Percentiles rank a stretch among this genome's conserved stretches.
phyloP scores from a whole-genome alignment of 2,329 filamentous ascomycete genomes.

The Monascus ruber region DNA sequence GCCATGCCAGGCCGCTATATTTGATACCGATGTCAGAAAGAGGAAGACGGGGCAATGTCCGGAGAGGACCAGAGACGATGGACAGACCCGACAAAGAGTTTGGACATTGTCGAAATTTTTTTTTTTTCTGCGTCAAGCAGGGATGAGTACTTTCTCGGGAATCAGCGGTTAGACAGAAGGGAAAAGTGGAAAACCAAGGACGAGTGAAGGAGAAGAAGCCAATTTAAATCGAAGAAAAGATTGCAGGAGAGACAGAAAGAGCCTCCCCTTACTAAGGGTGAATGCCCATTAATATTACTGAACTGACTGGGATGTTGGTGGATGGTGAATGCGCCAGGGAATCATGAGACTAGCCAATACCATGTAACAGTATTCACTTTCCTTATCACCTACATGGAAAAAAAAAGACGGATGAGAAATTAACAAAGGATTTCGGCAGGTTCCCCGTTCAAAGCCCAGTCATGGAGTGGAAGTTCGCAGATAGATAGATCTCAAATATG shows the following conservation, averaged over 20 bases:
- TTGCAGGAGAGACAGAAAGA: neutral
- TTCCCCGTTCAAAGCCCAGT: too few relatives aligned
- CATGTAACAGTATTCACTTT: too few relatives aligned
- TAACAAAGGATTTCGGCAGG: too few relatives aligned
- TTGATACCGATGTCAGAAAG: conserved; percentile 9
- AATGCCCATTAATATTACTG: neutral
- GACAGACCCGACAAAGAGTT: conserved; percentile 85
- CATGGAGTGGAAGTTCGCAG: too few relatives aligned
- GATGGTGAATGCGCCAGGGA: too few relatives aligned
- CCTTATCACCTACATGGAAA: too few relatives aligned
- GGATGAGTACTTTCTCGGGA: neutral
- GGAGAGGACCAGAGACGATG: conserved; percentile 7
- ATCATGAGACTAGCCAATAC: too few relatives aligned
- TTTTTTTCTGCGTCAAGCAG: conserved; percentile 1
- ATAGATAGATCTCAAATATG: neutral
- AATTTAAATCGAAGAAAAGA: neutral
- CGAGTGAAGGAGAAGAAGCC: neutral
- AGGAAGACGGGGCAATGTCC: conserved; percentile 6
- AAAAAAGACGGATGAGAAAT: too few relatives aligned
- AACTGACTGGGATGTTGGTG: too few relatives aligned
- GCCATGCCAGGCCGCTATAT: conserved; percentile 87
- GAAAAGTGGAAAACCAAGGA: neutral
- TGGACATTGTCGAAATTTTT: conserved; percentile 55
- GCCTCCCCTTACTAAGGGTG: neutral
- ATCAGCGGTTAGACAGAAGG: neutral